Conservation (phyloP, 208 protist species). For the Porcisia deanei region DNA sequence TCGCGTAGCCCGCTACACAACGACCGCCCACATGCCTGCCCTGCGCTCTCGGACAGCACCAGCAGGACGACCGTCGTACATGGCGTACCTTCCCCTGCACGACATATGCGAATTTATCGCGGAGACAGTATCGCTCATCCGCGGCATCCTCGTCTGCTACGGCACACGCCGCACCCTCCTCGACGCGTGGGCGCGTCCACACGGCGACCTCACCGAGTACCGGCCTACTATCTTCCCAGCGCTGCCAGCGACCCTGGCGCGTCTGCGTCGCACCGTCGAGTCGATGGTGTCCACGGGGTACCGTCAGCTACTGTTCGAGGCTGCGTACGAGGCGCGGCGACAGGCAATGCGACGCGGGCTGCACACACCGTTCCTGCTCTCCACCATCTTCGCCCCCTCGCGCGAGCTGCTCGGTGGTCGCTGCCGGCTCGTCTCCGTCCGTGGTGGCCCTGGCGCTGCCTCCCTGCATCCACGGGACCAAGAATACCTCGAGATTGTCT, state of each 20-base stretch:
- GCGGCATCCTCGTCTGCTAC: conserved; percentile 60
- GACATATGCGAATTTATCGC: conserved; percentile 76
- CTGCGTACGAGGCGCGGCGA: conserved; percentile 52
- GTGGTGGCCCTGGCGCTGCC: conserved; percentile 19
- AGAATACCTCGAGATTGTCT: conserved; percentile 76
- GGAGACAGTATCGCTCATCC: conserved; percentile 47
- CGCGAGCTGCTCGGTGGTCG: conserved; percentile 72
- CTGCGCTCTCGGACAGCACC: conserved; percentile 23
- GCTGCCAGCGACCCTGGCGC: conserved; percentile 65
- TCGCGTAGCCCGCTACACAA: conserved; percentile 16
- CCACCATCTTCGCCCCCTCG: conserved; percentile 76
- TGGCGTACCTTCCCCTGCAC: conserved; percentile 83
- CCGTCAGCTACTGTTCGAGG: conserved; percentile 62
- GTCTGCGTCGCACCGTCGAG: conserved; percentile 51
- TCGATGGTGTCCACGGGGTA: conserved; percentile 42
- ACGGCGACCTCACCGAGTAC: conserved; percentile 78
- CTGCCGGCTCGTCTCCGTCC: conserved; percentile 49
- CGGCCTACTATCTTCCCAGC: conserved; percentile 63
- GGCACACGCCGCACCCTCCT: conserved; percentile 59
- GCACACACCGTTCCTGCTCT: conserved; percentile 79
- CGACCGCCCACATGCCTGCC: conserved; percentile 22
- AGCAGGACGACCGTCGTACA: conserved; percentile 49
- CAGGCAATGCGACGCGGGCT: conserved; percentile 53
- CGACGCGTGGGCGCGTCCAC: conserved; percentile 41
- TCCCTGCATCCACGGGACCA: conserved; percentile 53